These are phyloP conservation scores for Alternaria arborescens DNA, from an alignment of 2,329 filamentous ascomycete species.

Conservation along the genomic window DNA sequence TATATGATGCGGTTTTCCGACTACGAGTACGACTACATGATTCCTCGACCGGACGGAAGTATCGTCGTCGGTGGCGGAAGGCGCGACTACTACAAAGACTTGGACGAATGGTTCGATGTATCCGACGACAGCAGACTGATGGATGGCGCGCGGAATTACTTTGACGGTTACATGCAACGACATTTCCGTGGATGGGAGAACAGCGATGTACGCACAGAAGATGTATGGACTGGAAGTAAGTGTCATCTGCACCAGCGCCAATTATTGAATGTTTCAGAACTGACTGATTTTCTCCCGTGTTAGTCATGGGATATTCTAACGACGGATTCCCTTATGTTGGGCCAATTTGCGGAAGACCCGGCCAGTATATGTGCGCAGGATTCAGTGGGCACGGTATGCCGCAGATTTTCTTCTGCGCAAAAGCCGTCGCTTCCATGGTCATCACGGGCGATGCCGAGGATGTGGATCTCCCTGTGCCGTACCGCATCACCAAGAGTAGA, in stretches of 20 bases:
- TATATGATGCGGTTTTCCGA: conserved; percentile 57
- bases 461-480: conserved; percentile 17
- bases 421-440: conserved; percentile 47
- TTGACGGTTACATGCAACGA: conserved; percentile 41
- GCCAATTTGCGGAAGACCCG: conserved; percentile 10
- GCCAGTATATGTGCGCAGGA: conserved; percentile 28
- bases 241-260: neutral
- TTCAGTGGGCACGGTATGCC: conserved; percentile 34
- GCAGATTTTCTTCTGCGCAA: conserved; percentile 44
- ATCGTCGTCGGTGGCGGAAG: conserved; percentile 18
- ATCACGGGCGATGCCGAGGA: conserved; percentile 10
- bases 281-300: neutral
- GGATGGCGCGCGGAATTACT: conserved; percentile 26
- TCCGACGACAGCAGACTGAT: conserved; percentile 34
- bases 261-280: neutral
- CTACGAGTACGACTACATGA: conserved; percentile 62
- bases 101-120: conserved; percentile 21
- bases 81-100: conserved; percentile 42
- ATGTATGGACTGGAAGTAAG: conserved; percentile 39
- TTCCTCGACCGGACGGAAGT: conserved; percentile 44
- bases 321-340: conserved; percentile 25
- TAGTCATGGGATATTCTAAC: conserved; percentile 25
- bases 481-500: conserved; percentile 13
- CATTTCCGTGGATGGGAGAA: conserved; percentile 32
- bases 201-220: conserved; percentile 21